Evolutionary conservation across 495 filamentous ascomycete genomes (phyloP), one percentile per base, ranked within the genome.

Genomic region (Mytilinidion resinicola): DNA sequence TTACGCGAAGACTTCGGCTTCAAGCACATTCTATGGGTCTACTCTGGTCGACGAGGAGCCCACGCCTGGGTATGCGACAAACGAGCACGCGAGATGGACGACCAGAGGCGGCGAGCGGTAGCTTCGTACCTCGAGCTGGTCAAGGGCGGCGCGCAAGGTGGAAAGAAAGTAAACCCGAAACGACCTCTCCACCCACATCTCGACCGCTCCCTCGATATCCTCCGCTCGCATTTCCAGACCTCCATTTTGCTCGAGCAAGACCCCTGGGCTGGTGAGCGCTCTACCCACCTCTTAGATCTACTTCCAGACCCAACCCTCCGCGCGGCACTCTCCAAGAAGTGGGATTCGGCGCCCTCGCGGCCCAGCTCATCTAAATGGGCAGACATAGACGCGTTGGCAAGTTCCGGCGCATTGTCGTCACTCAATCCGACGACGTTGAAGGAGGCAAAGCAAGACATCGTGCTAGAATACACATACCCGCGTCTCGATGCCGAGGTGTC

Each of bases 31-130:
- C 78, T 98, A 65, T 98, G 93, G 93, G 91, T 98, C 1, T 98
- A 96, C 72, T 97, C 93, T 0, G 93, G 93, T 36, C 87, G 93
- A 68, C 82, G 93, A 82, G 93, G 93, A 71, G 90, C 86, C 14
- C 93, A 98, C 84, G 93, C 92, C 8, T 98, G 93, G 93, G 88
- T 98, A n/a, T 96, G 92, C 69, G 93, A 98, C 72, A 87, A 86
- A 57, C 82, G 84, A 48, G 93, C 91, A 4, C 80, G 93, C 57
- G 76, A 77, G 38, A 78, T 98, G 73, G 85, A 95, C 64, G 93
- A 97, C 68, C 76, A 83, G 51, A 89, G 88, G 65, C 80, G 93
- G 34, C 84, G 82, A 58, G 88, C 90, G 3, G 81, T 98, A 46
- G 89, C 89, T 4, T 82, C 85, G 8, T 97, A 97, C 70, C 80